A percentile compares a stretch with the other conserved stretches of the same genome.
phyloP scores from a whole-genome alignment of 202 grass and related monocot species.

The Carex arenaria region DNA sequence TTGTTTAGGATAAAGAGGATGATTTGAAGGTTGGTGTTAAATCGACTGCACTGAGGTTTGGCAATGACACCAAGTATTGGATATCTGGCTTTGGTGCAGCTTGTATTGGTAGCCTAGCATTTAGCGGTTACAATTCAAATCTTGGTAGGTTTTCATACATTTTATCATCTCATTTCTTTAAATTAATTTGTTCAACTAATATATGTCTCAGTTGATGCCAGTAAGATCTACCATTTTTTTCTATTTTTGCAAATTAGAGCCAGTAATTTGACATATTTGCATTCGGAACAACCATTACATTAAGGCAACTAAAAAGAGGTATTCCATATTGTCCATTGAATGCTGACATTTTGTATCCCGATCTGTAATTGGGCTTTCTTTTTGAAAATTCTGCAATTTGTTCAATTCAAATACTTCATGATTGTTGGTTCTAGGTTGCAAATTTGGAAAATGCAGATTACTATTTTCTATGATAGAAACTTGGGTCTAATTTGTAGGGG shows the following conservation, averaged over 20 bases:
- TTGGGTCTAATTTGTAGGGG: neutral
- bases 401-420: neutral
- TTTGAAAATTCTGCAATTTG: neutral
- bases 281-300: neutral
- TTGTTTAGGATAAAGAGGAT: slow-evolving; percentile 76
- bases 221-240: neutral
- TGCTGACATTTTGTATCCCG: neutral
- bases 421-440: neutral
- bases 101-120: slow-evolving; percentile 52
- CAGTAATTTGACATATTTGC: neutral
- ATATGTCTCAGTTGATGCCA: neutral
- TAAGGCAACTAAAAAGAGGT: neutral
- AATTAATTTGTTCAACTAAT: neutral
- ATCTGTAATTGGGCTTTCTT: neutral
- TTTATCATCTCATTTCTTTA: neutral
- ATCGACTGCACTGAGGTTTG: slow-evolving; percentile 80
- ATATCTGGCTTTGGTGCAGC: slow-evolving; percentile 57
- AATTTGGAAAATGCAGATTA: neutral
- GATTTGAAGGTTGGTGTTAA: slow-evolving; percentile 81
- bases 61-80: slow-evolving; percentile 71
- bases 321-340: neutral
- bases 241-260: neutral
- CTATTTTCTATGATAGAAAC: neutral
- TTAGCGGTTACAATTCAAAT: slow-evolving; percentile 72
- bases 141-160: slow-evolving; percentile 46